A percentile compares a stretch with the other conserved stretches of the same genome.
Conservation (phyloP, 768 basidiomycete species). For the Sistotremastrum niveocremeum region DNA sequence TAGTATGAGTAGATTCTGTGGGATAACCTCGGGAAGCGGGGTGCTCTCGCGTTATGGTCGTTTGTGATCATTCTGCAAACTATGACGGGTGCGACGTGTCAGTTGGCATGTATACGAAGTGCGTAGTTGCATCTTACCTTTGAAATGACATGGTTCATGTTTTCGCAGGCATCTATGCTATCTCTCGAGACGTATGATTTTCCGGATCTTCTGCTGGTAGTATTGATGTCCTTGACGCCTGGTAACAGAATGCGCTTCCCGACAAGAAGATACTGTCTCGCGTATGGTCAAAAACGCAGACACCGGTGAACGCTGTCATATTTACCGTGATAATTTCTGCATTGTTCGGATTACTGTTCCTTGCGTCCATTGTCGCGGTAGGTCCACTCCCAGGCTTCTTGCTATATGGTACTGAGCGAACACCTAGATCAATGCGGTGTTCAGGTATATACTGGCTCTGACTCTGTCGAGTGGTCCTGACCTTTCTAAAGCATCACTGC, state of each 20-base stretch:
- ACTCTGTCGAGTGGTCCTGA: background rate
- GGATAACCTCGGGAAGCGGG: constrained; percentile 7
- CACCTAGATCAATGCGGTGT: constrained; percentile 9
- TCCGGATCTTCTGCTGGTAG: background rate
- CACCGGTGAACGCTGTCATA: constrained; percentile 9
- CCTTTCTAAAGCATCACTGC: constrained; percentile 7
- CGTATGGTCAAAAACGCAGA: constrained; percentile 8
- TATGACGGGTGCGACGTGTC: constrained; percentile 8
- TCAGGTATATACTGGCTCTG: constrained; percentile 4
- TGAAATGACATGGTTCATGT: background rate
- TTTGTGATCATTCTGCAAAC: constrained; percentile 10
- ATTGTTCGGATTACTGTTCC: constrained; percentile 9
- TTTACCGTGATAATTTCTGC: constrained; percentile 8
- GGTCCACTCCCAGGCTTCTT: background rate
- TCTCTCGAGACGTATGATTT: constrained; percentile 4
- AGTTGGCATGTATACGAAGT: constrained; percentile 10
- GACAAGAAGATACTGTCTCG: constrained; percentile 7
- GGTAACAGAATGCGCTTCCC: constrained; percentile 8
- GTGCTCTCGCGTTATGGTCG: constrained; percentile 9
- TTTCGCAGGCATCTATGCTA: constrained; percentile 2
- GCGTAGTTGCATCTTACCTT: background rate
- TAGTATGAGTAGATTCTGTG: constrained; percentile 10
- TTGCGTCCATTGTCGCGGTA: constrained; percentile 9
- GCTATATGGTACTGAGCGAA: background rate
- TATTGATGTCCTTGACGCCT: background rate